phyloP scores from a whole-genome alignment of 208 protist genomes.

The Leishmania amazonensis region DNA sequence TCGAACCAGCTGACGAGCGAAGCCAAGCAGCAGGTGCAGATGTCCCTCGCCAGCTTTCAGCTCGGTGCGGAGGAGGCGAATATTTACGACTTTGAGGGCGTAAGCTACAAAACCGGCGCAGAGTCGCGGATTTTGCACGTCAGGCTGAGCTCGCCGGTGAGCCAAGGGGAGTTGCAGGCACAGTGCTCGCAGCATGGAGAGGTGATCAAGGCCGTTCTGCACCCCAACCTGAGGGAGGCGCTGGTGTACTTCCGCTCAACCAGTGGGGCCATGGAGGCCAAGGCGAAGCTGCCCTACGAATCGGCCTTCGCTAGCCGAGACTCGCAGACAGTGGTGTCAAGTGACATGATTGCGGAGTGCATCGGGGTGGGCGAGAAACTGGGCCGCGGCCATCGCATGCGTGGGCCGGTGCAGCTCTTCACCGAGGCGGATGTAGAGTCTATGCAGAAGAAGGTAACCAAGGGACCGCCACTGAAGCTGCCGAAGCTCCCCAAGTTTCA shows the following conservation, averaged over 20 bases:
- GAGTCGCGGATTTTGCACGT: conserved; percentile 84
- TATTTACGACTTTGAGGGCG: conserved; percentile 96
- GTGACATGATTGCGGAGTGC: conserved; percentile 82
- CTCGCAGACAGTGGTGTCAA: conserved; percentile 74
- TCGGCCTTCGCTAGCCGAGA: conserved; percentile 64
- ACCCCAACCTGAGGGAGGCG: conserved; percentile 86
- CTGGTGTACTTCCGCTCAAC: conserved; percentile 82
- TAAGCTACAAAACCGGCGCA: conserved; percentile 83
- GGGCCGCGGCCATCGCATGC: conserved; percentile 84
- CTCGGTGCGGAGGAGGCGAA: conserved; percentile 92
- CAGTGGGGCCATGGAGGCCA: conserved; percentile 81
- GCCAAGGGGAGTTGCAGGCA: conserved; percentile 66
- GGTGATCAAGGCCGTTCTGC: conserved; percentile 74
- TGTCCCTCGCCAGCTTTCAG: conserved; percentile 94
- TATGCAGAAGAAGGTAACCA: conserved; percentile 51
- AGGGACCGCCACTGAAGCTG: conserved; percentile 70
- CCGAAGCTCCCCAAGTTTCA: conserved; percentile 71
- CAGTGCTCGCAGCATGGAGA: conserved; percentile 77
- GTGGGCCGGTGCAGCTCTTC: conserved; percentile 61
- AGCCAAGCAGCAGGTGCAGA: conserved; percentile 82
- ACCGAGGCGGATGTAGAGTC: conserved; percentile 66
- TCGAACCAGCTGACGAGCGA: conserved; percentile 84
- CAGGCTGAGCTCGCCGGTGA: conserved; percentile 45
- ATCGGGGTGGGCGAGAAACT: conserved; percentile 74
- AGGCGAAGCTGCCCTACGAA: conserved; percentile 68